phyloP scores from a whole-genome alignment of 768 basidiomycete species.

The Gyrodon lividus region DNA sequence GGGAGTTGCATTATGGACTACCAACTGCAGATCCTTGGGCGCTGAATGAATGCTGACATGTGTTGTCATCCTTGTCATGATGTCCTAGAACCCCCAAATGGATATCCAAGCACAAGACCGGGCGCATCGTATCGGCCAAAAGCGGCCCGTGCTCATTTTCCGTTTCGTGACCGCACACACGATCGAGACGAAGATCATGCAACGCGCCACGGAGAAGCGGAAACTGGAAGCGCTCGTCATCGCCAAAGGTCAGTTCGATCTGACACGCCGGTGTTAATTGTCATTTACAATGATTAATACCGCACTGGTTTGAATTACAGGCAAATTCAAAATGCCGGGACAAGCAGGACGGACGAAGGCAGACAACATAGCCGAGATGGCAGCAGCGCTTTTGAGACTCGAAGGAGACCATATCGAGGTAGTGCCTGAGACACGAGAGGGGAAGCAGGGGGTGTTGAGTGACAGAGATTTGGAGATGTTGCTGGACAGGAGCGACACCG shows the following conservation, averaged over 20 bases:
- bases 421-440: slow-evolving; percentile 64
- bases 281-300: background rate
- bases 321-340: slow-evolving; percentile 81
- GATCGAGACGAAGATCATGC: slow-evolving; percentile 89
- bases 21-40: background rate
- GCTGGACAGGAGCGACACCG: slow-evolving; percentile 74
- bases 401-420: slow-evolving; percentile 91
- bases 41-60: slow-evolving; percentile 1
- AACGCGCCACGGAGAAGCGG: slow-evolving; percentile 81
- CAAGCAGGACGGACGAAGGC: slow-evolving; percentile 50
- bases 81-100: slow-evolving; percentile 84
- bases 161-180: slow-evolving; percentile 85
- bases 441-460: slow-evolving; percentile 71
- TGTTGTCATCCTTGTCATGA: background rate
- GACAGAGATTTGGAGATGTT: slow-evolving; percentile 80
- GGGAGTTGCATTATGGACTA: background rate
- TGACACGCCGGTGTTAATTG: background rate
- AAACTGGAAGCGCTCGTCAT: slow-evolving; percentile 95
- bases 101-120: slow-evolving; percentile 95
- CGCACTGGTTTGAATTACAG: slow-evolving; percentile 33
- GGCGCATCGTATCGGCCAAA: slow-evolving; percentile 96
- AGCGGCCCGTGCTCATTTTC: slow-evolving; percentile 85
- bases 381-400: slow-evolving; percentile 69
- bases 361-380: slow-evolving; percentile 78
- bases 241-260: slow-evolving; percentile 62